Percentiles rank a stretch among this genome's conserved stretches.
These are phyloP conservation scores for Usnea hakonensis DNA, from an alignment of 495 filamentous ascomycete species.

Conservation along the genomic window DNA sequence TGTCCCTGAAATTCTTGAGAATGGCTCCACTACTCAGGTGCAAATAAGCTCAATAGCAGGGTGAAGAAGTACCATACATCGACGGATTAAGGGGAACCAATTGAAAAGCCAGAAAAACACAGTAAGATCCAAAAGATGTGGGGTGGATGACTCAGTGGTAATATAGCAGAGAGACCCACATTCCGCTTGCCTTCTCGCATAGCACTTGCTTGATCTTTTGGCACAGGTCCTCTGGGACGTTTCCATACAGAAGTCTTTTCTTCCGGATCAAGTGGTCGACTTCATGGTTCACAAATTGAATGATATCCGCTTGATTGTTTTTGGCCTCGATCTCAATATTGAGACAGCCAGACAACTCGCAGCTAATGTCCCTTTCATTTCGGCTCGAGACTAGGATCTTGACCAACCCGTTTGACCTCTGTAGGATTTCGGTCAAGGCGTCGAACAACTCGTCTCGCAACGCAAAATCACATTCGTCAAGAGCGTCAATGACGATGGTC, in stretches of 20 bases:
- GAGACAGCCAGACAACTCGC: conserved; percentile 19
- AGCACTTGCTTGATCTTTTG: conserved; percentile 25
- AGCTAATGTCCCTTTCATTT: conserved; percentile 32
- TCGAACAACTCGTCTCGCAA: conserved; percentile 25
- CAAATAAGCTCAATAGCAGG: background rate
- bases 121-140: no score
- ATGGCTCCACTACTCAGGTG: no score
- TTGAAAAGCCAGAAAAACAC: no score
- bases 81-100: no score
- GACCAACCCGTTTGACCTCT: conserved; percentile 26
- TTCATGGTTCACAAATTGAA: conserved; percentile 24
- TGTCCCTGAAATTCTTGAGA: background rate
- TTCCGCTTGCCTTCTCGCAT: conserved; percentile 27
- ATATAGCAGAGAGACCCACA: conserved; percentile 23
- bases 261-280: conserved; percentile 18
- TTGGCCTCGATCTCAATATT: conserved; percentile 29
- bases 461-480: conserved; percentile 33
- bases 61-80: no score
- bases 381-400: conserved; percentile 36
- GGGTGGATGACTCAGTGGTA: background rate
- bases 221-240: conserved; percentile 15
- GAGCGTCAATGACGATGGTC: conserved; percentile 35
- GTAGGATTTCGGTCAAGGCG: conserved; percentile 25
- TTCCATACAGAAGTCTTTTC: conserved; percentile 9
- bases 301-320: conserved; percentile 31